Base-by-base conservation (phyloP, 176 grass and related monocot genomes). In the Ananas comosus region DNA sequence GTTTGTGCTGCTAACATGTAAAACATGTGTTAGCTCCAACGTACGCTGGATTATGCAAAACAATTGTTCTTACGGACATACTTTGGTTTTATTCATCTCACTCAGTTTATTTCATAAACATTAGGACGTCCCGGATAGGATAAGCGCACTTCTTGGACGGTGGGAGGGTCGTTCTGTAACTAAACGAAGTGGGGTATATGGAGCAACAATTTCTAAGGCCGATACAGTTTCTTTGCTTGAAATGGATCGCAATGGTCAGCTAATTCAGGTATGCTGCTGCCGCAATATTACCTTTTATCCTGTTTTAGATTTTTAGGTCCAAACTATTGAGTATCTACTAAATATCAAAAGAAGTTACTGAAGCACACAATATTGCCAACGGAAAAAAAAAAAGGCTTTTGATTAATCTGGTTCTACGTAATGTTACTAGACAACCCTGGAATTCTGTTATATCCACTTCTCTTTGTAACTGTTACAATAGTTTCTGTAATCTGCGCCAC, bases 101-200 rank as follows among this genome's bases (percentile, higher is more conserved):
- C 3, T 22, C 58, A 12, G 58, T 63, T 66, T 67, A n/a, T 67
- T 10, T 9, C 48, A 47, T 67, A 18, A 53, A 11, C 21, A 10
- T 24, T 66, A 77, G 75, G 65, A 69, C 42, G 24, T 12, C 12
- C 33, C 18, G 50, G 42, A 69, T 80, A 81, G 76, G 67, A 79
- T 91, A 85, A 81, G 51, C 93, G 63, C 77, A 10, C 72, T 90
- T 70, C 65, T 93, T 54, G 94, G 89, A 70, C 79, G 80, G 75
- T 99, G 94, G 89, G 80, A 90, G 70, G 89, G 94, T 13, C 87
- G 71, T 81, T 93, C 94, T 71, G 72, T 99, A 51, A 99, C 89
- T 3, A 99, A 90, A 63, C 71, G 94, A 68, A 93, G 89, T 9
- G 94, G 94, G 49, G 82, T 99, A 33, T 99, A 99, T 80, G 94